phyloP scores from a whole-genome alignment of 1,139 yeast genomes.

The Kurtzmaniella quercitrusa region DNA sequence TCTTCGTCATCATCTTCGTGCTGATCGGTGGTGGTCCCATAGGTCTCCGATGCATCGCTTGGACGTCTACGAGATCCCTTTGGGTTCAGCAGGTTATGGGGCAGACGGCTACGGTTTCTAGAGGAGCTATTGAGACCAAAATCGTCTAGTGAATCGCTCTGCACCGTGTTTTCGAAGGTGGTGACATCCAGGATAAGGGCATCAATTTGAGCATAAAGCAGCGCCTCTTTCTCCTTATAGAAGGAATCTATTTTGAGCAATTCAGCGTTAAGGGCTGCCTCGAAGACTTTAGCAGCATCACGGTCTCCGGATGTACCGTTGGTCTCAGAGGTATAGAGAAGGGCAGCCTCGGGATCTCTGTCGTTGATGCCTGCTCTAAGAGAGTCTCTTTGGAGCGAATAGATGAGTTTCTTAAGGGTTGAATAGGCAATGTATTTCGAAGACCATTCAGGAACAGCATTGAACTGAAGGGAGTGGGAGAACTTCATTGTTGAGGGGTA shows the following conservation, averaged over 20 bases:
- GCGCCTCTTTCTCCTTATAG: slow-evolving; percentile 48
- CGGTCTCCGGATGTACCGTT: slow-evolving; percentile 10
- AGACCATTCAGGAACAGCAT: slow-evolving; percentile 78
- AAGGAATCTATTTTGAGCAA: slow-evolving; percentile 57
- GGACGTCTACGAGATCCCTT: slow-evolving; percentile 10
- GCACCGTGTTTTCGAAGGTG: slow-evolving; percentile 35
- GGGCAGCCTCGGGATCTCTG: slow-evolving; percentile 26
- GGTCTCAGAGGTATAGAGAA: slow-evolving; percentile 23
- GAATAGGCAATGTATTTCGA: slow-evolving; percentile 65
- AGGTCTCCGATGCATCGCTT: slow-evolving; percentile 18
- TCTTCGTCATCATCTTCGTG: slow-evolving; percentile 27
- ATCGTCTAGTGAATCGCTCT: slow-evolving; percentile 7
- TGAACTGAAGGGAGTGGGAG: slow-evolving; percentile 67
- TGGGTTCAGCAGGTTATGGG: not conserved
- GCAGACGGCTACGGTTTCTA: not conserved
- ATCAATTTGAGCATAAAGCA: slow-evolving; percentile 44
- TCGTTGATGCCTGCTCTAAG: slow-evolving; percentile 26
- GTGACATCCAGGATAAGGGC: slow-evolving; percentile 50
- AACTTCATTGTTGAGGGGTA: slow-evolving; percentile 48
- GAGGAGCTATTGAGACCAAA: not conserved
- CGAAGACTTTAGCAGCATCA: slow-evolving; percentile 35
- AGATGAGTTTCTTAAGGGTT: slow-evolving; percentile 58
- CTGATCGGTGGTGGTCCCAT: slow-evolving; percentile 29
- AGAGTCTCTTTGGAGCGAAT: slow-evolving; percentile 58
- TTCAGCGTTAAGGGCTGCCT: slow-evolving; percentile 55